Conservation (phyloP, 805 yeast genomes). For the Kodamaea laetipori region DNA sequence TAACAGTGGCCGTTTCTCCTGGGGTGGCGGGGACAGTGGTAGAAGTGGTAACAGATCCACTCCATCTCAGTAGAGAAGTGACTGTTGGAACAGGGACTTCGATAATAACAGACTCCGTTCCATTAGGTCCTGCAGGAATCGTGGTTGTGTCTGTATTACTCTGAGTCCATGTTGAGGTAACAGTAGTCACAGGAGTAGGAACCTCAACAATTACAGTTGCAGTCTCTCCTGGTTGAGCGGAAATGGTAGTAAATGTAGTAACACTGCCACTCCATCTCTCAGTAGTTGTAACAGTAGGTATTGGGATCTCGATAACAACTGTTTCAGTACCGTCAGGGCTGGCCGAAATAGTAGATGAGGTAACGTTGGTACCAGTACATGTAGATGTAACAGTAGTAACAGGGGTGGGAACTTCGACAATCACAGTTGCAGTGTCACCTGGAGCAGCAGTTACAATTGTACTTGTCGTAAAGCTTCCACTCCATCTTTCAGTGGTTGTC, state of each 20-base stretch:
- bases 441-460: slow-evolving; percentile 13
- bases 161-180: slow-evolving; percentile 2
- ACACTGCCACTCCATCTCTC: slow-evolving; percentile 10
- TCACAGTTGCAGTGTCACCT: slow-evolving; percentile 15
- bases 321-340: slow-evolving; percentile 14
- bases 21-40: no score
- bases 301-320: slow-evolving; percentile 18
- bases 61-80: slow-evolving; percentile 10
- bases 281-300: slow-evolving; percentile 15
- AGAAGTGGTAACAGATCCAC: no score
- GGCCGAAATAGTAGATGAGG: slow-evolving; percentile 12
- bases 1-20: no score
- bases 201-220: slow-evolving; percentile 17
- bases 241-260: slow-evolving; percentile 8
- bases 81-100: no score
- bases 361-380: slow-evolving; percentile 11
- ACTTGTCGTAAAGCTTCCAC: slow-evolving; percentile 2
- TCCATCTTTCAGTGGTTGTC: slow-evolving; percentile 11
- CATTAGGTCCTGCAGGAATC: slow-evolving; percentile 7
- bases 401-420: slow-evolving; percentile 12
- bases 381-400: slow-evolving; percentile 2
- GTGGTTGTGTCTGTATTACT: background rate
- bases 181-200: slow-evolving; percentile 12
- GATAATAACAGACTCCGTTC: slow-evolving; percentile 16
- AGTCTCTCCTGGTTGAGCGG: slow-evolving; percentile 12